Conservation (phyloP, 805 yeast species). For the Schizosaccharomyces lindneri region DNA sequence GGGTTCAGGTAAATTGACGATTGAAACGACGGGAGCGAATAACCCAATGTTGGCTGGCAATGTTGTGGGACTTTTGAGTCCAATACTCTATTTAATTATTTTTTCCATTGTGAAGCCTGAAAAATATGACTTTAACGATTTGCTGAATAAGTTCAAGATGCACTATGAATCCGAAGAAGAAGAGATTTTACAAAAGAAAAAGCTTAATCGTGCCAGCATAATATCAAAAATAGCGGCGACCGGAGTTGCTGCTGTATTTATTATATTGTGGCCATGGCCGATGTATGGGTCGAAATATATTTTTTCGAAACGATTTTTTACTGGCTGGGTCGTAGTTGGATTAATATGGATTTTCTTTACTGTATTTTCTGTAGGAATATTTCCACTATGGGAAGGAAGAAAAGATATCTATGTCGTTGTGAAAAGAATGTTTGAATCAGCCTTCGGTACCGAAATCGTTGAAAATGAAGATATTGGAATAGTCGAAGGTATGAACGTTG, state of each 20-base stretch:
- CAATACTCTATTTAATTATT: conserved; percentile 22
- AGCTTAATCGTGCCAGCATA: not conserved
- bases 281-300: conserved; percentile 55
- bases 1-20: conserved; percentile 13
- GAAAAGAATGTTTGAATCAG: not conserved
- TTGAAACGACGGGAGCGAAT: conserved; percentile 50
- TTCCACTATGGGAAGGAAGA: conserved; percentile 24
- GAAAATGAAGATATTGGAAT: not conserved
- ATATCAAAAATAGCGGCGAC: not conserved
- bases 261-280: conserved; percentile 70
- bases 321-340: conserved; percentile 62
- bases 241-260: conserved; percentile 24
- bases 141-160: not conserved
- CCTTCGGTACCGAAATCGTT: not conserved
- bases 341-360: conserved; percentile 30
- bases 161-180: not conserved
- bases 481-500: not conserved
- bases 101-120: conserved; percentile 23
- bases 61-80: conserved; percentile 28
- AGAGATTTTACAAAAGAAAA: not conserved
- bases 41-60: conserved; percentile 57
- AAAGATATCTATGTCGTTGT: conserved; percentile 8
- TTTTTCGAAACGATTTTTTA: conserved; percentile 44
- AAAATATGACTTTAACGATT: conserved; percentile 9
- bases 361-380: conserved; percentile 10